Base-by-base conservation (phyloP, 208 protist genomes). In the Trypanosomatidae sp. region DNA sequence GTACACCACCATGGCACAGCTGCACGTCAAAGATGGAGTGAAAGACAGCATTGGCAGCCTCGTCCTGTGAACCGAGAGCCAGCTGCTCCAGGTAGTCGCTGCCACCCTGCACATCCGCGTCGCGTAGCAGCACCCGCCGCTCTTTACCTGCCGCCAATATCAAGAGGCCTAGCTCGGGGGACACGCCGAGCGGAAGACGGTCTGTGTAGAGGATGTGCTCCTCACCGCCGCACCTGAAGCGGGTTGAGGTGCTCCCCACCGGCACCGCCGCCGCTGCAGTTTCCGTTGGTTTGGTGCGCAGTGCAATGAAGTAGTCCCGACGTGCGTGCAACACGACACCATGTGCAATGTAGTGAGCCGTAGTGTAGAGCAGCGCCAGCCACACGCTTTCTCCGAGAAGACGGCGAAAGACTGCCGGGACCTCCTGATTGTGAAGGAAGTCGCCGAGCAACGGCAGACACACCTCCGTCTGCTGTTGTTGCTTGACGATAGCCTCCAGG, bases 301-400 rank as follows among this genome's bases (percentile, higher is more conserved):
- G 59, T 22, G 82, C 78, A 19, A 96, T 80, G 56, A 96, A 96
- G 72, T 88, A 96, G 67, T 94, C 89, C 1, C 74, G 59, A 3
- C 84, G 85, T 7, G 90, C 90, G 75, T 94, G 86, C 66, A 97
- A 74, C 43, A 97, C 90, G 33, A 93, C 90, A 47, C 92, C 92
- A 76, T 97, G 92, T 7, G 92, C 88, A 56, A 95, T 73, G 70
- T 91, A 97, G 71, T 97, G 92, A 12, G 87, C 92, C 47, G 83
- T 91, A n/a, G 83, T 89, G 84, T 91, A 93, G 25, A 97, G 81
- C 44, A 95, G 66, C 22, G 84, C 64, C 22, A 90, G 79, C 84
- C 90, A 94, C 66, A 97, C 86, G 53, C 79, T 74, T 59, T 92
- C 88, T n/a, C 92, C 92, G 15, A 97, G 64, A 28, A 73, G 68